Evolutionary conservation across 176 grass and related monocot species (phyloP).

Genomic region (Oryza australiensis): DNA sequence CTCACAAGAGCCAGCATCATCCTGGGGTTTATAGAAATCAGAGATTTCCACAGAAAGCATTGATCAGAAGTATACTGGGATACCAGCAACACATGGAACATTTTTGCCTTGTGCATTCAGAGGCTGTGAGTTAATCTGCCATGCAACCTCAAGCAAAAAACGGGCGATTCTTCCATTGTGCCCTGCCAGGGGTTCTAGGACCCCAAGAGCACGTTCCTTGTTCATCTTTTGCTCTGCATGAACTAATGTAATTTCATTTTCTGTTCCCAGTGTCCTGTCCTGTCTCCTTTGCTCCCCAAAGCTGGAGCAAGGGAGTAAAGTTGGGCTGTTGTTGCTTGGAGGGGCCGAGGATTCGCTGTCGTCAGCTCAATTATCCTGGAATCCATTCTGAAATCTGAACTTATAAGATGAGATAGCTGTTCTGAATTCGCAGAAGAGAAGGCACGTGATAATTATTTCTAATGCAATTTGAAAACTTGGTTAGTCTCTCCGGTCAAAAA

Average conservation of each 20-base stretch:
- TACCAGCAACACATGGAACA: background rate
- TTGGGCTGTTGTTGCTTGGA: background rate
- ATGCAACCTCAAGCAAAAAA: background rate
- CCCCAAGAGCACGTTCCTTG: background rate
- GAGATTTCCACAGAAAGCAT: background rate
- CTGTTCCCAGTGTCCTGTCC: background rate
- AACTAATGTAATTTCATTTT: background rate
- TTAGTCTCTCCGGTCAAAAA: too few species aligned
- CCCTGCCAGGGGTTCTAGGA: background rate
- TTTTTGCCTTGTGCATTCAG: too few species aligned
- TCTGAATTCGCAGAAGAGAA: too few species aligned
- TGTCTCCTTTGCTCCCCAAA: conserved; percentile 4
- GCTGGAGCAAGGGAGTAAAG: conserved; percentile 6
- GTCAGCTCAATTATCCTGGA: background rate
- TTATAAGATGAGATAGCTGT: too few species aligned
- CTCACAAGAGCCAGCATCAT: background rate
- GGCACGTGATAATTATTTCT: too few species aligned
- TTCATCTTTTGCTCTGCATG: background rate
- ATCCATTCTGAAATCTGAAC: background rate
- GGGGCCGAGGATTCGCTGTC: background rate
- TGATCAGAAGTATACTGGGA: background rate
- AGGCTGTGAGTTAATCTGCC: background rate
- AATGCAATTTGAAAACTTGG: too few species aligned
- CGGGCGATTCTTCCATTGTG: background rate
- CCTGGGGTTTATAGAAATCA: background rate